Percentiles rank a stretch among this genome's conserved stretches.
phyloP scores from a whole-genome alignment of 495 filamentous ascomycete species.

The Pyrenula aspistea region DNA sequence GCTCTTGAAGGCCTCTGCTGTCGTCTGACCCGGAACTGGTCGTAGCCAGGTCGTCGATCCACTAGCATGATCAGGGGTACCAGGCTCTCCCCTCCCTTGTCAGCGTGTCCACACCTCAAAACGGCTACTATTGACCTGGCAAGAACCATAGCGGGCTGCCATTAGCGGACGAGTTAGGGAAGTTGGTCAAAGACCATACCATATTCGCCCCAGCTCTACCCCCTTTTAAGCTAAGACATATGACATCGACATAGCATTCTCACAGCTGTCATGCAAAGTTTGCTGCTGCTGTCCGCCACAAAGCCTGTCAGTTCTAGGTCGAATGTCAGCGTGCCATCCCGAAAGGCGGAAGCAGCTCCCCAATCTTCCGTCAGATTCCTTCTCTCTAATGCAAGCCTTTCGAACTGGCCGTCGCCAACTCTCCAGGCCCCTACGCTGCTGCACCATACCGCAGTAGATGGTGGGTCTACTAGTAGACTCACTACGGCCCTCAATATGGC shows the following conservation, averaged over 20 bases:
- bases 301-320: neutral
- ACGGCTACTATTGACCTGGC: neutral
- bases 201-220: neutral
- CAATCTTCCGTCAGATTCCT: neutral
- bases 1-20: neutral
- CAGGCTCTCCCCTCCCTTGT: neutral
- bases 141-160: neutral
- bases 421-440: neutral
- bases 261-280: neutral
- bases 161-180: neutral
- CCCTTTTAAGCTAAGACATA: neutral
- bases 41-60: neutral
- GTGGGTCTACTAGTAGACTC: neutral
- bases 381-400: neutral
- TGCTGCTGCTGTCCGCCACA: neutral
- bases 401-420: neutral
- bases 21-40: neutral
- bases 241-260: neutral
- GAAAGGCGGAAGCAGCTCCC: neutral
- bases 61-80: neutral
- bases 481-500: neutral
- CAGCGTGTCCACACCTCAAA: neutral
- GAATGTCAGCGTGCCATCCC: neutral
- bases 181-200: neutral
- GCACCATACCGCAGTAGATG: neutral